Percentiles rank a stretch among this genome's conserved stretches.
These are phyloP conservation scores for Volutella citrinella DNA, from an alignment of 2,329 filamentous ascomycete species.

Conservation along the genomic window DNA sequence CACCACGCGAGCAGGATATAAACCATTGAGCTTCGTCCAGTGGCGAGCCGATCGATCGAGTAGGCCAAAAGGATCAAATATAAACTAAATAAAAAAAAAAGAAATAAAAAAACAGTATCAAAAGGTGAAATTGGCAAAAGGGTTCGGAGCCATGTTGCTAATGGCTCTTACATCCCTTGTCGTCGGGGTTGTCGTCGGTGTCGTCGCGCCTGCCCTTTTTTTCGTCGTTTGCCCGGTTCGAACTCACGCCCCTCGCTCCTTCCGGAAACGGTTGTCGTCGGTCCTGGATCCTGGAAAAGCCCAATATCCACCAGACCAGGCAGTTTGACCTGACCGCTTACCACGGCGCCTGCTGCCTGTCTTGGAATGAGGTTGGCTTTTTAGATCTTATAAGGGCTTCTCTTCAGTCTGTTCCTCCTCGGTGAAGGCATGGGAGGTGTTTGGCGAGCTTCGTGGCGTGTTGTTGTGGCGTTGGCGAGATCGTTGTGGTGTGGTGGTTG, in stretches of 20 bases:
- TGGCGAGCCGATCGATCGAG: no score
- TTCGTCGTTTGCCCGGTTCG: slow-evolving; percentile 9
- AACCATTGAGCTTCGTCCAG: no score
- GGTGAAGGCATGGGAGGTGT: slow-evolving; percentile 1
- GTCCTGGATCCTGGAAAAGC: slow-evolving; percentile 4
- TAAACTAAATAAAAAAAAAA: no score
- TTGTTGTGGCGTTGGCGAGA: slow-evolving; percentile 1
- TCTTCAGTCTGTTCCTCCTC: background rate
- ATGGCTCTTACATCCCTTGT: slow-evolving; percentile 24
- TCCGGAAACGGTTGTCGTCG: slow-evolving; percentile 3
- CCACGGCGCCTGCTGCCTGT: slow-evolving; percentile 23
- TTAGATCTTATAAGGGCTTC: slow-evolving; percentile 13
- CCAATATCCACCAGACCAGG: slow-evolving; percentile 14
- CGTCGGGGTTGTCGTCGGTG: slow-evolving; percentile 5
- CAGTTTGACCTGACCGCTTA: slow-evolving; percentile 28
- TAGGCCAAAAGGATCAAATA: no score
- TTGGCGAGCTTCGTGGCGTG: slow-evolving; percentile 2
- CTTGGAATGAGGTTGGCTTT: slow-evolving; percentile 2
- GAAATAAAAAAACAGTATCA: no score
- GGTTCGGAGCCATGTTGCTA: slow-evolving; percentile 22
- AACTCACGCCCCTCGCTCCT: slow-evolving; percentile 9
- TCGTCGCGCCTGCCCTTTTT: slow-evolving; percentile 6
- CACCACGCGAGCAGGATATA: no score
- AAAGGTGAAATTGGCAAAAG: no score
- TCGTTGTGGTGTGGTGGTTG: background rate